A percentile compares a stretch with the other conserved stretches of the same genome.
phyloP scores from a whole-genome alignment of 1,139 yeast species.

The Kodamaea sp. region DNA sequence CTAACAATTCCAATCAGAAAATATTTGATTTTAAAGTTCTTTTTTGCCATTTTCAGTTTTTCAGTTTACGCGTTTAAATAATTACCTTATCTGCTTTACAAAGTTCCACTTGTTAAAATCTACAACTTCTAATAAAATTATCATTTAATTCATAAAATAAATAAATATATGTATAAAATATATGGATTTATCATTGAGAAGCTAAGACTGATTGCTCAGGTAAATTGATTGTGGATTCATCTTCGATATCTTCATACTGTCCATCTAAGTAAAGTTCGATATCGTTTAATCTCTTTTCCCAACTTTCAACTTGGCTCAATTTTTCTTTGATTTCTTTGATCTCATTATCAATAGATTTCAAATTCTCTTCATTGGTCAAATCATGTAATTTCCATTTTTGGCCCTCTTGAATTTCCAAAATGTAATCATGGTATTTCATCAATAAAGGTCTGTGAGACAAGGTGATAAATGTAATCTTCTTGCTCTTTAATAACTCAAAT shows the following conservation, averaged over 20 bases:
- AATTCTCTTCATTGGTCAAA: slow-evolving; percentile 57
- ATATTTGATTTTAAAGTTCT: too few species aligned
- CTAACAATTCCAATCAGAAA: too few species aligned
- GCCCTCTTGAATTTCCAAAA: slow-evolving; percentile 60
- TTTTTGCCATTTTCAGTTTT: too few species aligned
- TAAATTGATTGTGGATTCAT: slow-evolving; percentile 1
- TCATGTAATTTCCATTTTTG: slow-evolving; percentile 46
- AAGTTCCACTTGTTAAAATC: too few species aligned
- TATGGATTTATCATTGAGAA: too few species aligned
- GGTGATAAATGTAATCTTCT: slow-evolving; percentile 75
- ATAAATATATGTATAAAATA: too few species aligned
- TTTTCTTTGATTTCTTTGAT: slow-evolving; percentile 57
- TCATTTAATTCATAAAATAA: too few species aligned
- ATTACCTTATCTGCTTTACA: too few species aligned
- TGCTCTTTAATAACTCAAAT: slow-evolving; percentile 69
- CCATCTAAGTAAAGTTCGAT: slow-evolving; percentile 45
- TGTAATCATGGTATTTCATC: slow-evolving; percentile 77
- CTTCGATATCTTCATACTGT: slow-evolving; percentile 18
- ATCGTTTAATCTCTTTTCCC: slow-evolving; percentile 50
- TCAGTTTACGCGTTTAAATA: too few species aligned
- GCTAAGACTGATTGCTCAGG: too few species aligned
- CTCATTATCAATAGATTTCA: slow-evolving; percentile 61
- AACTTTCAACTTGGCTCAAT: slow-evolving; percentile 46
- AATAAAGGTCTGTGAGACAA: slow-evolving; percentile 83
- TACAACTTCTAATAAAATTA: too few species aligned